Conservation (phyloP, 768 basidiomycete species). For the Calocybe indica region DNA sequence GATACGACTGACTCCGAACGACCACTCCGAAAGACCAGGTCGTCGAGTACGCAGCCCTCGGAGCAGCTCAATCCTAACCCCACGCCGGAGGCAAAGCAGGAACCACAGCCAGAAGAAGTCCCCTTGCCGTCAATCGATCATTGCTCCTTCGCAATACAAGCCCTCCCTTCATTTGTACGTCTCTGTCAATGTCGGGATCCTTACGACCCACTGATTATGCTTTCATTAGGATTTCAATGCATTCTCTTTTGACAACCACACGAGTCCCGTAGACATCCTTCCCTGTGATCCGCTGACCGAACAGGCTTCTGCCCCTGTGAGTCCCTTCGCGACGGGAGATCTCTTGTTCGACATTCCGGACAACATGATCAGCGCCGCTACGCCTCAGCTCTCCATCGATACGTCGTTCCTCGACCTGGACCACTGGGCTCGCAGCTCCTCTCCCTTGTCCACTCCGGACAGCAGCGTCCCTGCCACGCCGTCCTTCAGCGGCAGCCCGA, state of each 20-base stretch:
- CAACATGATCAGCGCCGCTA: slow-evolving; percentile 1
- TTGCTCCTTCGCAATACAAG: slow-evolving; percentile 25
- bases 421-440: slow-evolving; percentile 40
- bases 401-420: slow-evolving; percentile 26
- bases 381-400: slow-evolving; percentile 31
- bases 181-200: slow-evolving; percentile 18
- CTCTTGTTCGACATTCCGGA: slow-evolving; percentile 6
- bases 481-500: slow-evolving; percentile 22
- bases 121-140: slow-evolving; percentile 28
- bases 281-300: slow-evolving; percentile 20
- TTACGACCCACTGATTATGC: neutral
- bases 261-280: too few species aligned
- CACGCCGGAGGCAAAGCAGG: slow-evolving; percentile 10
- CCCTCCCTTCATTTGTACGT: slow-evolving; percentile 43
- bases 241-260: slow-evolving; percentile 40
- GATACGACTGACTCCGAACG: slow-evolving; percentile 18
- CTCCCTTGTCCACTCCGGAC: slow-evolving; percentile 28
- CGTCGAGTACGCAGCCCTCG: slow-evolving; percentile 33
- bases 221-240: slow-evolving; percentile 33
- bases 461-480: slow-evolving; percentile 37
- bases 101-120: slow-evolving; percentile 20
- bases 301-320: slow-evolving; percentile 18
- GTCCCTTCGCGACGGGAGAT: slow-evolving; percentile 9
- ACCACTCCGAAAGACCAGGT: slow-evolving; percentile 18
- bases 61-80: slow-evolving; percentile 16